These are phyloP conservation scores for Phytophthora agathidicida DNA, from an alignment of 352 stramenopile genomes.

Conservation along the genomic window DNA sequence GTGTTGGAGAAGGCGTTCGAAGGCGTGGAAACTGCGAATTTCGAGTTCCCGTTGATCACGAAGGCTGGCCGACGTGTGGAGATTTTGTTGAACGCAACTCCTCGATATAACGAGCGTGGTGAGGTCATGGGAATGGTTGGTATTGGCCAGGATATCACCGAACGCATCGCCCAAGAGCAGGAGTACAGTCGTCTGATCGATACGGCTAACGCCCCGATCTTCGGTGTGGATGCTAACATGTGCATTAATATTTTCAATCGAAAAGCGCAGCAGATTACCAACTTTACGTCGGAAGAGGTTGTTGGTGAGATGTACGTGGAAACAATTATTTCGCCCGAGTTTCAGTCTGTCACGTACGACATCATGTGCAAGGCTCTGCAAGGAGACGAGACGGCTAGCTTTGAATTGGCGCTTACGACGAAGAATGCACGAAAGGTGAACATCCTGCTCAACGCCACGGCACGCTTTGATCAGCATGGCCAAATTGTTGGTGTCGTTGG, in stretches of 20 bases:
- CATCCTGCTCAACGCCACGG: slow-evolving; percentile 50
- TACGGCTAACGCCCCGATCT: slow-evolving; percentile 65
- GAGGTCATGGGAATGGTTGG: slow-evolving; percentile 21
- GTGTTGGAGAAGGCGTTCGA: slow-evolving; percentile 51
- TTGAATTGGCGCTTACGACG: slow-evolving; percentile 39
- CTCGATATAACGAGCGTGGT: slow-evolving; percentile 10
- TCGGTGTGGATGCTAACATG: slow-evolving; percentile 67
- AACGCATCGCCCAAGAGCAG: slow-evolving; percentile 64
- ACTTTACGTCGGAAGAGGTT: slow-evolving; percentile 45
- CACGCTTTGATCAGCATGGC: slow-evolving; percentile 56
- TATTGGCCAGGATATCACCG: slow-evolving; percentile 57
- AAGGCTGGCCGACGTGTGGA: slow-evolving; percentile 60
- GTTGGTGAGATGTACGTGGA: slow-evolving; percentile 8
- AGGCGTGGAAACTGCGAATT: slow-evolving; percentile 50
- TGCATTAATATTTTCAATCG: slow-evolving; percentile 45
- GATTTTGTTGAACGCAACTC: slow-evolving; percentile 52
- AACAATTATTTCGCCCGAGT: slow-evolving; percentile 14
- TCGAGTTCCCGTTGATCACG: slow-evolving; percentile 68
- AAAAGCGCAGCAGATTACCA: slow-evolving; percentile 37
- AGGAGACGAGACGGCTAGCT: slow-evolving; percentile 45
- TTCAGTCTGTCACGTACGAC: neutral
- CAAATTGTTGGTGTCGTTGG: slow-evolving; percentile 64
- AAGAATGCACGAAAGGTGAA: slow-evolving; percentile 39
- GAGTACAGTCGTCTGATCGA: slow-evolving; percentile 64
- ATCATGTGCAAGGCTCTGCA: slow-evolving; percentile 36